A percentile compares a stretch with the other conserved stretches of the same genome.
Evolutionary conservation across 1,284 basidiomycete species (phyloP).

Genomic region (Rhizoctonia solani): DNA sequence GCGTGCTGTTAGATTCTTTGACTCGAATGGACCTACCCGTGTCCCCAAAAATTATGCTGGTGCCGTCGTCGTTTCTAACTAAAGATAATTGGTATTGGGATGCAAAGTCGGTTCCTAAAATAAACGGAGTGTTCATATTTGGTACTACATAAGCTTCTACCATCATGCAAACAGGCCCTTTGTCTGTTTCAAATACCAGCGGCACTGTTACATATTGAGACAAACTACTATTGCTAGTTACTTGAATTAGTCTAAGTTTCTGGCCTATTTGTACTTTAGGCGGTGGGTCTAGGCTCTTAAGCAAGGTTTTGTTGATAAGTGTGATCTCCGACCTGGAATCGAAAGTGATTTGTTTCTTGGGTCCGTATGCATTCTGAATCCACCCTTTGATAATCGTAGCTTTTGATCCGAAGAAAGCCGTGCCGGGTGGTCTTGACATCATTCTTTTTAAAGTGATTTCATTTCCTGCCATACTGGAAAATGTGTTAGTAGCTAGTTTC

Average conservation of each 20-base stretch:
- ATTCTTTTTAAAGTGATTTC: not conserved
- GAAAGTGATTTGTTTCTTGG: slow-evolving; percentile 2
- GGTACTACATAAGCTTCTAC: slow-evolving; percentile 46
- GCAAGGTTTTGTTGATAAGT: slow-evolving; percentile 22
- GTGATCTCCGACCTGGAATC: slow-evolving; percentile 39
- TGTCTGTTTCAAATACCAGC: slow-evolving; percentile 41
- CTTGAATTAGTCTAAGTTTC: slow-evolving; percentile 36
- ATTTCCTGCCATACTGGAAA: not conserved
- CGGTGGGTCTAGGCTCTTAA: not conserved
- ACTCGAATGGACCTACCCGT: slow-evolving; percentile 34
- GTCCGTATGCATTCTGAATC: no score
- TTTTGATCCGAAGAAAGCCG: slow-evolving; percentile 36
- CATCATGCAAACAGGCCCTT: slow-evolving; percentile 42
- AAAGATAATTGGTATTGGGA: slow-evolving; percentile 45
- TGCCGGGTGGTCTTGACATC: slow-evolving; percentile 42
- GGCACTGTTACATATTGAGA: slow-evolving; percentile 43
- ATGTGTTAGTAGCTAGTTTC: not conserved
- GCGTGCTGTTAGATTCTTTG: not conserved
- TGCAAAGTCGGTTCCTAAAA: slow-evolving; percentile 45
- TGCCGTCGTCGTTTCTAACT: slow-evolving; percentile 39
- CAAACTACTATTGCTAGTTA: slow-evolving; percentile 44
- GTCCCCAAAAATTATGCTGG: slow-evolving; percentile 42
- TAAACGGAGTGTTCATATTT: slow-evolving; percentile 41
- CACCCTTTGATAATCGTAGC: slow-evolving; percentile 5
- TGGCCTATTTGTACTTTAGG: slow-evolving; percentile 37